phyloP scores from a whole-genome alignment of 2,329 filamentous ascomycete species.

The Talaromyces amestolkiae region DNA sequence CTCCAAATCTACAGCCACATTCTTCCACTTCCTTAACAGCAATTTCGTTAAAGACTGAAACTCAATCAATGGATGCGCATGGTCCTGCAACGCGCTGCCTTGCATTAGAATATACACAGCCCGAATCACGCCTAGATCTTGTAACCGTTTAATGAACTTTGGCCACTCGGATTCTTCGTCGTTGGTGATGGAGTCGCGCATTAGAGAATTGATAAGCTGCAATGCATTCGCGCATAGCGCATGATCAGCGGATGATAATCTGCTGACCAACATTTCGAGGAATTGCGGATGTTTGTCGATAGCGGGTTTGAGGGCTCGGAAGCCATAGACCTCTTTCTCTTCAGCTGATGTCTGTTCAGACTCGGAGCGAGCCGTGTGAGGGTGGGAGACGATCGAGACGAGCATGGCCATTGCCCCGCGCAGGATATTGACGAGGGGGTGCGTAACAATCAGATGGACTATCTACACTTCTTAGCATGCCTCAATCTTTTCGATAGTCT shows the following conservation, averaged over 20 bases:
- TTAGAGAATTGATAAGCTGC: slow-evolving; percentile 91
- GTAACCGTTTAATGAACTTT: slow-evolving; percentile 87
- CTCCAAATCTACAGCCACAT: slow-evolving; percentile 80
- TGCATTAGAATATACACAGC: slow-evolving; percentile 93
- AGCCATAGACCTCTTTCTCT: slow-evolving; percentile 69
- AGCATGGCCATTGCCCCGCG: slow-evolving; percentile 95
- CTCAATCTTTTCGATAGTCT: neutral
- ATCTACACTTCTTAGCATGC: slow-evolving; percentile 50
- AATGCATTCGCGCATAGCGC: slow-evolving; percentile 92
- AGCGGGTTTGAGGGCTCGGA: slow-evolving; percentile 85
- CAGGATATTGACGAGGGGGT: slow-evolving; percentile 95
- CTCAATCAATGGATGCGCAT: slow-evolving; percentile 84
- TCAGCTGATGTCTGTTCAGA: neutral
- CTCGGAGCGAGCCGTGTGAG: slow-evolving; percentile 55
- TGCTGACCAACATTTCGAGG: slow-evolving; percentile 86
- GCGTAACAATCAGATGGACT: slow-evolving; percentile 88
- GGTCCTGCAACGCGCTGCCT: slow-evolving; percentile 83
- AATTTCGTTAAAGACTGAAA: slow-evolving; percentile 92
- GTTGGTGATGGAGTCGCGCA: slow-evolving; percentile 82
- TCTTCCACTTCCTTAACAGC: slow-evolving; percentile 80
- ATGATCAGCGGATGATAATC: slow-evolving; percentile 91
- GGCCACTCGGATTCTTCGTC: slow-evolving; percentile 84
- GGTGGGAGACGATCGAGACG: slow-evolving; percentile 86
- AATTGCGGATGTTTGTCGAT: slow-evolving; percentile 91
- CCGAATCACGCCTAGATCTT: slow-evolving; percentile 89